phyloP scores from a whole-genome alignment of 1,139 yeast genomes.

The Arxiozyma bovina region DNA sequence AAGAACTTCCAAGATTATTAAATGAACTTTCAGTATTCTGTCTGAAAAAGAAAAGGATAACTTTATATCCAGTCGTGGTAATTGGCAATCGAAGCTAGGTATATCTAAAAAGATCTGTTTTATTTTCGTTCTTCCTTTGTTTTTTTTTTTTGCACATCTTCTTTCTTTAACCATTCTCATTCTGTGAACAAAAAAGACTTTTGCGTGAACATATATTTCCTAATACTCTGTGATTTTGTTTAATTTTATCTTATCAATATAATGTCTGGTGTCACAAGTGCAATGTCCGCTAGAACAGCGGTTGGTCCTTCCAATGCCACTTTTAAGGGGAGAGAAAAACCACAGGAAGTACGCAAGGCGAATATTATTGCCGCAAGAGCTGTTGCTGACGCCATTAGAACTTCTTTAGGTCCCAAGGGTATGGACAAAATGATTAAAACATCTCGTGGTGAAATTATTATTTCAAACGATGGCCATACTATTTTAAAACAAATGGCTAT shows the following conservation, averaged over 20 bases:
- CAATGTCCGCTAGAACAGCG: background rate
- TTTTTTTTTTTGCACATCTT: too few relatives aligned
- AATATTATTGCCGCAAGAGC: constrained; percentile 95
- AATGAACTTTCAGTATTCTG: too few relatives aligned
- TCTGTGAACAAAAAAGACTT: too few relatives aligned
- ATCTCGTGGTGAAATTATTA: constrained; percentile 82
- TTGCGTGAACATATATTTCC: background rate
- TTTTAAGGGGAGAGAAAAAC: constrained; percentile 91
- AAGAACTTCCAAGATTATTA: background rate
- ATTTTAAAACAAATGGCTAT: constrained; percentile 96
- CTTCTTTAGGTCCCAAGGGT: constrained; percentile 96
- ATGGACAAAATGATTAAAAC: constrained; percentile 99
- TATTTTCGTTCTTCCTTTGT: too few relatives aligned
- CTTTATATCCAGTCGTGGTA: background rate
- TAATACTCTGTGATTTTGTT: background rate
- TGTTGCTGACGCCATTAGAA: constrained; percentile 95
- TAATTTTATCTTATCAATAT: background rate
- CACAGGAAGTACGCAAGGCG: constrained; percentile 90
- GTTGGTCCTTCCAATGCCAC: constrained; percentile 66
- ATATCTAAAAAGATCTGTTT: background rate
- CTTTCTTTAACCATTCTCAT: too few relatives aligned
- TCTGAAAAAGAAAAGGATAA: background rate
- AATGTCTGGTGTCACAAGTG: background rate
- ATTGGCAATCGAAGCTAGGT: background rate
- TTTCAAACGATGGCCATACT: constrained; percentile 97